Conservation (phyloP, 2,329 filamentous ascomycete species). For the Aspergillus transmontanensis region DNA sequence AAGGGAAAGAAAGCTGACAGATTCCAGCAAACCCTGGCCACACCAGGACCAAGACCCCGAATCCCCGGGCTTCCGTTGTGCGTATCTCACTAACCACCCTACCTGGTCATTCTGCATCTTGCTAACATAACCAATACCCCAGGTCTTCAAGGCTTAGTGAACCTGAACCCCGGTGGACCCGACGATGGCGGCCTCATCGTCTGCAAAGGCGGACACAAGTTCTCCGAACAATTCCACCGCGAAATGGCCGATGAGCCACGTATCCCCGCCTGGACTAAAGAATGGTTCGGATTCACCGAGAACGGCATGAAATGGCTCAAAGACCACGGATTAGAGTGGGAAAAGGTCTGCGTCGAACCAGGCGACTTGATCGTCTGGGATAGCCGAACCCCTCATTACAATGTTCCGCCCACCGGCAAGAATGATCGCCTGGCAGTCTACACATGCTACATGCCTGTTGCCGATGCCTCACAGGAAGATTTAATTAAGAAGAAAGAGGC, state of each 20-base stretch:
- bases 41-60: conserved; percentile 51
- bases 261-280: conserved; percentile 29
- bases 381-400: conserved; percentile 43
- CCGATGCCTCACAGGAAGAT: conserved; percentile 44
- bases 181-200: conserved; percentile 44
- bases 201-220: conserved; percentile 32
- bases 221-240: conserved; percentile 35
- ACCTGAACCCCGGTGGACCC: conserved; percentile 41
- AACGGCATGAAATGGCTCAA: conserved; percentile 37
- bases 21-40: conserved; percentile 47
- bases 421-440: conserved; percentile 40
- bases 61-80: conserved; percentile 52
- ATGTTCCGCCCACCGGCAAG: conserved; percentile 36
- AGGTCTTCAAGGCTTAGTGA: conserved; percentile 51
- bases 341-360: conserved; percentile 46
- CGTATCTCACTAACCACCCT: conserved; percentile 18
- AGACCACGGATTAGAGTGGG: conserved; percentile 30
- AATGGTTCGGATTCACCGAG: conserved; percentile 35
- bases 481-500: conserved; percentile 46
- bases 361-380: conserved; percentile 51
- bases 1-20: background rate
- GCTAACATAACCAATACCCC: background rate
- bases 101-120: rapidly evolving
- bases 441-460: conserved; percentile 46
- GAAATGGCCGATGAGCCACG: conserved; percentile 32